A percentile compares a stretch with the other conserved stretches of the same genome.
Conservation (phyloP, 2,329 filamentous ascomycete genomes). For the Ceratocystiopsis minuta region DNA sequence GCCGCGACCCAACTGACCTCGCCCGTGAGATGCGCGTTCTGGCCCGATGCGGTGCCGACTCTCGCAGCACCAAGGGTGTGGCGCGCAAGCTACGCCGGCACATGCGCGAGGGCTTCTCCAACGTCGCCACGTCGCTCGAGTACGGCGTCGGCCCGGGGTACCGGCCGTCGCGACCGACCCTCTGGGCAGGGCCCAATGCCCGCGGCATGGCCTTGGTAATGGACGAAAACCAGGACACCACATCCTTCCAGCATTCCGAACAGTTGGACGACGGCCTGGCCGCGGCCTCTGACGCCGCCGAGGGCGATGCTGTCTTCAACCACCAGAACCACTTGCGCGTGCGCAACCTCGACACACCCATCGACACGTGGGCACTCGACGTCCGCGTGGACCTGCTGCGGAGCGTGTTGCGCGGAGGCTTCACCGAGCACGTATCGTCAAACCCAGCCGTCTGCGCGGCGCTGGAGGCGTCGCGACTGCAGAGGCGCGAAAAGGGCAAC, state of each 20-base stretch:
- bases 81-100: conserved; percentile 31
- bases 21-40: conserved; percentile 29
- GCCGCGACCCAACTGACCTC: conserved; percentile 29
- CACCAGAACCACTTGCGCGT: conserved; percentile 34
- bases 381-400: conserved; percentile 30
- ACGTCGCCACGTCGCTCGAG: conserved; percentile 36
- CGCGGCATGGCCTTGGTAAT: no score
- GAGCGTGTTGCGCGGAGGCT: conserved; percentile 27
- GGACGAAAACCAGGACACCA: no score
- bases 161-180: no score
- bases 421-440: conserved; percentile 20
- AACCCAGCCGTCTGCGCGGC: conserved; percentile 22
- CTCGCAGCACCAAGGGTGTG: conserved; percentile 23
- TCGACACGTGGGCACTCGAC: conserved; percentile 34
- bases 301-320: conserved; percentile 18
- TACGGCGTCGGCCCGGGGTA: conserved; percentile 15
- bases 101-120: conserved; percentile 29
- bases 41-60: conserved; percentile 18
- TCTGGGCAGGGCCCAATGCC: no score
- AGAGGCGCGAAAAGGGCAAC: not conserved
- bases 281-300: no score
- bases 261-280: no score
- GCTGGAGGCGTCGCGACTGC: conserved; percentile 8
- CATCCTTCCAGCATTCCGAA: no score
- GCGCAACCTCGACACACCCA: conserved; percentile 24